Percentiles rank a stretch among this genome's conserved stretches.
phyloP scores from a whole-genome alignment of 139 green algal species.

The Coelastrella sp. region DNA sequence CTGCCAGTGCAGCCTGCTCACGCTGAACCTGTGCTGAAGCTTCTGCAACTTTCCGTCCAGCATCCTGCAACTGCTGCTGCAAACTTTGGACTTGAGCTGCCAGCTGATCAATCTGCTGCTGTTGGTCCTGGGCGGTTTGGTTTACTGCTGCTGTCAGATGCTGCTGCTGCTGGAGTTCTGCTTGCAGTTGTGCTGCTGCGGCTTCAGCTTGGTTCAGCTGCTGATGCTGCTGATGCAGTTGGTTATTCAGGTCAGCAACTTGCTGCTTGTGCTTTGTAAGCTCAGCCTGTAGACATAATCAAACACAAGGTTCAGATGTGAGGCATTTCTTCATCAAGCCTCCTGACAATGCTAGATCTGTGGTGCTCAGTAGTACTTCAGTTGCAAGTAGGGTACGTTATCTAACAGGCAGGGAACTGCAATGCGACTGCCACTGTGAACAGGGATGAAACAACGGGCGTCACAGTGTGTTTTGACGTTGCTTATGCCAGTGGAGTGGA shows the following conservation, averaged over 20 bases:
- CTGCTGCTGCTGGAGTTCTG: slow-evolving; percentile 10
- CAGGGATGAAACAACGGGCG: too few species aligned
- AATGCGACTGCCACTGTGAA: too few species aligned
- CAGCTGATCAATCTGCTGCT: background rate
- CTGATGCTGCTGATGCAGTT: background rate
- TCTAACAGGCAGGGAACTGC: too few species aligned
- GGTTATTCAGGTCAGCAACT: background rate
- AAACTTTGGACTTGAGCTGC: background rate
- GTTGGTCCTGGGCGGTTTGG: background rate
- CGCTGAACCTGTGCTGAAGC: background rate
- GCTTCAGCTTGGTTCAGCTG: background rate
- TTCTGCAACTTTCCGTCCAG: background rate
- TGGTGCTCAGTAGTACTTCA: too few species aligned
- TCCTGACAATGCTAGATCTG: too few species aligned
- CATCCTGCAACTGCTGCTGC: background rate
- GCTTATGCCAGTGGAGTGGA: too few species aligned
- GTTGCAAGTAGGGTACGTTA: too few species aligned
- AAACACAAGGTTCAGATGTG: background rate
- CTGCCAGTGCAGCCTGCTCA: background rate
- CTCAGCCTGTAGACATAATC: background rate
- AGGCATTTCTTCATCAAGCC: too few species aligned
- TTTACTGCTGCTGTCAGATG: background rate
- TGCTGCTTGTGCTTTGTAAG: background rate
- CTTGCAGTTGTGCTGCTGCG: background rate
- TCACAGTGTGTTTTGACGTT: too few species aligned